phyloP scores from a whole-genome alignment of 306 rosid genomes.

The Senna siamea region DNA sequence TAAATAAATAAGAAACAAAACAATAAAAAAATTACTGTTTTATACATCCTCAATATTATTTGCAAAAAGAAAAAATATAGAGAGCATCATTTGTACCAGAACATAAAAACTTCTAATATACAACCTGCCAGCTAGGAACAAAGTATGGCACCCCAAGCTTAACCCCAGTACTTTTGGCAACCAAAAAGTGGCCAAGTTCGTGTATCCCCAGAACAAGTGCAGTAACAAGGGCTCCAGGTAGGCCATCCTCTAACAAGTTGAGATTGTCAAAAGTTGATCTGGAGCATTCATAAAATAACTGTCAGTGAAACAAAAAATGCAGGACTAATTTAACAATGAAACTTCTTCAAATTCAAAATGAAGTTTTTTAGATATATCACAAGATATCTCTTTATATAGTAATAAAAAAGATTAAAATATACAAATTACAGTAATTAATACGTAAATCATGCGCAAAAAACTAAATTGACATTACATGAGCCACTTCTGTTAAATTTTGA shows the following conservation, averaged over 20 bases:
- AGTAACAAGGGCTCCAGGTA: slow-evolving; percentile 87
- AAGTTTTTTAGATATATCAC: neutral
- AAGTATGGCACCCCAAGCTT: slow-evolving; percentile 92
- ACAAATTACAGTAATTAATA: slow-evolving; percentile 21
- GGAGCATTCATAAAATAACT: slow-evolving; percentile 49
- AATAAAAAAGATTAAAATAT: slow-evolving; percentile 11
- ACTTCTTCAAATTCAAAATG: slow-evolving; percentile 13
- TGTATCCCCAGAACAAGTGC: slow-evolving; percentile 80
- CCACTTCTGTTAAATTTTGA: slow-evolving; percentile 13
- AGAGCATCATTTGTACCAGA: slow-evolving; percentile 13
- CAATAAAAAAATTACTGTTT: neutral
- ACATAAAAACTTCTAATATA: slow-evolving; percentile 33
- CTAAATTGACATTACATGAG: slow-evolving; percentile 13
- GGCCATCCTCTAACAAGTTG: slow-evolving; percentile 84
- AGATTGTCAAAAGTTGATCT: slow-evolving; percentile 90
- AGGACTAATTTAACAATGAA: neutral
- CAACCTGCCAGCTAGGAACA: slow-evolving; percentile 99
- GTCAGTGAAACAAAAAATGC: slow-evolving; percentile 43
- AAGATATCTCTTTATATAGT: slow-evolving; percentile 14
- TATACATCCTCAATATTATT: slow-evolving; percentile 1
- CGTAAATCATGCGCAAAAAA: slow-evolving; percentile 23
- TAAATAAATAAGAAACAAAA: neutral
- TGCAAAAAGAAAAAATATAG: neutral
- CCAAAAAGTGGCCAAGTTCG: slow-evolving; percentile 78
- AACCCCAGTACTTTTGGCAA: slow-evolving; percentile 63